Evolutionary conservation across 768 basidiomycete genomes (phyloP).

Genomic region (Hemileccinum rubropunctum): DNA sequence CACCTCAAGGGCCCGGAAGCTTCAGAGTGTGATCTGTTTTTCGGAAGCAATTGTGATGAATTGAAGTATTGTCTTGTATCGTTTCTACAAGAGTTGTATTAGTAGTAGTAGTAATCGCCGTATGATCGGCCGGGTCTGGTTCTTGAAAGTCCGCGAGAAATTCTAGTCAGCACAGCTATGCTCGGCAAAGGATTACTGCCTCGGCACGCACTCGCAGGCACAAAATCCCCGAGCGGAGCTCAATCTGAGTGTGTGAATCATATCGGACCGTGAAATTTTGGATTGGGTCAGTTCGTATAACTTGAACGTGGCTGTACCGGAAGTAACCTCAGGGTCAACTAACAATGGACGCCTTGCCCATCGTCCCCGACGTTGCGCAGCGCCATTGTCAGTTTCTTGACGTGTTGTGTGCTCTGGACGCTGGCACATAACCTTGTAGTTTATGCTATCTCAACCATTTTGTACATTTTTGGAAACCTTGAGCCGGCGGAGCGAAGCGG

Average conservation of each 20-base stretch:
- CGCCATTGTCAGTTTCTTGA: neutral
- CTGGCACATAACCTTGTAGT: conserved; percentile 6
- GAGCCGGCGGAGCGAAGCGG: conserved; percentile 6
- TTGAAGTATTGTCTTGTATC: too few relatives aligned
- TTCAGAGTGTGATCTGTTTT: neutral
- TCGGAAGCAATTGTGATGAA: too few relatives aligned
- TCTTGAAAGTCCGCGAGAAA: too few relatives aligned
- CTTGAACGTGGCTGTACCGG: neutral
- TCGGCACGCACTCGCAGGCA: too few relatives aligned
- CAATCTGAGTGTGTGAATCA: too few relatives aligned
- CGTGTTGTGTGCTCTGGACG: neutral
- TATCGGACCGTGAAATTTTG: too few relatives aligned
- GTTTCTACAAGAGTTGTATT: neutral
- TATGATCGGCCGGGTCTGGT: too few relatives aligned
- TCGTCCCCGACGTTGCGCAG: neutral
- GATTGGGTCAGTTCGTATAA: too few relatives aligned
- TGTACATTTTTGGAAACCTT: conserved; percentile 21
- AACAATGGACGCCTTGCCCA: neutral
- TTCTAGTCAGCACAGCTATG: too few relatives aligned
- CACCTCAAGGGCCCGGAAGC: conserved; percentile 5
- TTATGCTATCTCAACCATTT: neutral
- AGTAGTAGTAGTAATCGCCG: neutral
- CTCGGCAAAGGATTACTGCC: too few relatives aligned
- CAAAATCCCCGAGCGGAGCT: too few relatives aligned
- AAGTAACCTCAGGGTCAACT: neutral